Evolutionary conservation across 2,329 filamentous ascomycete species (phyloP).

Genomic region (Aspergillus sp.): DNA sequence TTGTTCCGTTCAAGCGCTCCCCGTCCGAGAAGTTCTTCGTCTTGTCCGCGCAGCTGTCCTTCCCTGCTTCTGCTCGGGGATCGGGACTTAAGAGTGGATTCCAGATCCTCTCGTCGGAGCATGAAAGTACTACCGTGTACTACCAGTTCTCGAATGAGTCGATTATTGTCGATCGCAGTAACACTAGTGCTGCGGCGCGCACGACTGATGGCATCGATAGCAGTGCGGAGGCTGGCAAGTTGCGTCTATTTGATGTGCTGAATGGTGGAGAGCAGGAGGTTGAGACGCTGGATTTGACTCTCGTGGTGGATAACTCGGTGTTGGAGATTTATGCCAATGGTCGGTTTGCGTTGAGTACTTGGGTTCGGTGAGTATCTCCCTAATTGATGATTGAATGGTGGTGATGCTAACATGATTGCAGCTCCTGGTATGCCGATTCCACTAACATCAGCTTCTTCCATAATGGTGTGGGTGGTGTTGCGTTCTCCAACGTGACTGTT

Average conservation of each 20-base stretch:
- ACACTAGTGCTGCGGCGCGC: slow-evolving; percentile 19
- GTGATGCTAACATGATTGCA: neutral
- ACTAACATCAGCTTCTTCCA: slow-evolving; percentile 23
- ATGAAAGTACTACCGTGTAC: slow-evolving; percentile 20
- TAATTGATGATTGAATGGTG: neutral
- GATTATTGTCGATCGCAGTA: slow-evolving; percentile 20
- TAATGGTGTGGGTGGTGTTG: slow-evolving; percentile 17
- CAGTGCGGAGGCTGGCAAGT: slow-evolving; percentile 12
- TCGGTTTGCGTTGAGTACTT: slow-evolving; percentile 22
- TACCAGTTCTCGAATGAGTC: slow-evolving; percentile 26
- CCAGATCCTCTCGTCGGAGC: slow-evolving; percentile 18
- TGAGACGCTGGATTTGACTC: slow-evolving; percentile 21
- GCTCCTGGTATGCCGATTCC: slow-evolving; percentile 24
- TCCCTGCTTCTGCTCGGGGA: slow-evolving; percentile 10
- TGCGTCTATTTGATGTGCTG: slow-evolving; percentile 21
- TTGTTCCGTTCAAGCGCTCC: slow-evolving; percentile 11
- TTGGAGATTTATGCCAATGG: slow-evolving; percentile 25
- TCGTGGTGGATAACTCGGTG: slow-evolving; percentile 22
- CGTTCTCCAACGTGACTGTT: slow-evolving; percentile 17
- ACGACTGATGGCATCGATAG: slow-evolving; percentile 16
- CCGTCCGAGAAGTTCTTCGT: slow-evolving; percentile 14
- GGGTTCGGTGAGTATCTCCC: slow-evolving; percentile 18
- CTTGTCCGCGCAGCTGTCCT: slow-evolving; percentile 11
- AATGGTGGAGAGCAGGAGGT: slow-evolving; percentile 3
- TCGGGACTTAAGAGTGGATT: slow-evolving; percentile 16